phyloP scores from a whole-genome alignment of 2,329 filamentous ascomycete genomes.

The Aspergillus puulaauensis region DNA sequence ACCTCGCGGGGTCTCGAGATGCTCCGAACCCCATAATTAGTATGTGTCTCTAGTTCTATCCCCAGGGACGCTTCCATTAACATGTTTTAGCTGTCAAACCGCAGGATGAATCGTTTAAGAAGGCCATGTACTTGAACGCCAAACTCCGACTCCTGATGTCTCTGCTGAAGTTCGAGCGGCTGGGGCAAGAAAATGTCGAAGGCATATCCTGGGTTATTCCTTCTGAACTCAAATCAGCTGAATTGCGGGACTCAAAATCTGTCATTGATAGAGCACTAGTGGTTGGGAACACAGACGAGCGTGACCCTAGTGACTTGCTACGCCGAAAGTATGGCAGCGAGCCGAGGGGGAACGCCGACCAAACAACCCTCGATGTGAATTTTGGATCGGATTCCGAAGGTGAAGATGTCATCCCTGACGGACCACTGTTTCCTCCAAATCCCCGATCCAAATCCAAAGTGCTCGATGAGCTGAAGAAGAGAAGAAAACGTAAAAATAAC shows the following conservation, averaged over 20 bases:
- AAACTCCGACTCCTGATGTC: slow-evolving; percentile 82
- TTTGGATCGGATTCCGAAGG: slow-evolving; percentile 72
- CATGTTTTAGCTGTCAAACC: slow-evolving; percentile 57
- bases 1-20: slow-evolving; percentile 29
- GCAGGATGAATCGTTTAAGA: slow-evolving; percentile 64
- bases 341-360: slow-evolving; percentile 27
- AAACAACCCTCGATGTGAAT: slow-evolving; percentile 49
- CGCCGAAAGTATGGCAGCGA: slow-evolving; percentile 62
- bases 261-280: slow-evolving; percentile 77
- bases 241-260: slow-evolving; percentile 68
- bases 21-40: slow-evolving; percentile 37
- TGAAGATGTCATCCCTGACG: slow-evolving; percentile 56
- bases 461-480: slow-evolving; percentile 58
- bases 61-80: neutral
- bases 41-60: slow-evolving; percentile 40
- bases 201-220: slow-evolving; percentile 80
- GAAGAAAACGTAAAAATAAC: slow-evolving; percentile 50
- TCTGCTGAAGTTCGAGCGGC: slow-evolving; percentile 67
- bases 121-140: slow-evolving; percentile 84
- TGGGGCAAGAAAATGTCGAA: slow-evolving; percentile 67
- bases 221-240: slow-evolving; percentile 59
- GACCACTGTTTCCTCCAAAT: slow-evolving; percentile 65
- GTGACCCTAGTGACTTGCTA: slow-evolving; percentile 74
- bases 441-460: slow-evolving; percentile 51
- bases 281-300: slow-evolving; percentile 72